Evolutionary conservation across 208 protist species (phyloP).

Genomic region (Acanthamoeba sp.): DNA sequence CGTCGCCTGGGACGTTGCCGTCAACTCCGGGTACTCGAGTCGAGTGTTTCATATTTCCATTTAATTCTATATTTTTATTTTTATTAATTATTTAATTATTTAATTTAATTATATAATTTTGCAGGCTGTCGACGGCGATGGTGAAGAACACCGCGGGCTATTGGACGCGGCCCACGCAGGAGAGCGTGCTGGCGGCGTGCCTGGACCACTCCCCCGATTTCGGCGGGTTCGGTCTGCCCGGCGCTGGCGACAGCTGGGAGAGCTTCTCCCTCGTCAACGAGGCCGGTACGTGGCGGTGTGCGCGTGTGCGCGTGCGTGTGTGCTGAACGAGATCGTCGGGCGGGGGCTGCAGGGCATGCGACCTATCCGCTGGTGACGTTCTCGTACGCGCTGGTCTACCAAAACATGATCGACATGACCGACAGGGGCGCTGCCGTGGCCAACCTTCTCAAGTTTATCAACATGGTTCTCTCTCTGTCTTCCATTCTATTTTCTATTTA

Average conservation of each 20-base stretch:
- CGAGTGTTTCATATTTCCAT: too few relatives aligned
- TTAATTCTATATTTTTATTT: too few relatives aligned
- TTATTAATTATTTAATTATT: too few relatives aligned
- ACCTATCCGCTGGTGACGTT: constrained; percentile 45
- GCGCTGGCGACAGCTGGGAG: neutral
- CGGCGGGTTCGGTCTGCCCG: neutral
- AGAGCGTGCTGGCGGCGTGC: neutral
- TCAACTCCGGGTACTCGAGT: neutral
- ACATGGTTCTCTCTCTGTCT: neutral
- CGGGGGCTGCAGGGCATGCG: constrained; percentile 7
- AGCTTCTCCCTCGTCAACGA: constrained; percentile 5
- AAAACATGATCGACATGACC: neutral
- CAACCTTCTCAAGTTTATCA: constrained; percentile 3
- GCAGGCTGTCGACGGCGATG: neutral
- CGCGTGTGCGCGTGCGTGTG: neutral
- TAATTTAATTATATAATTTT: too few relatives aligned
- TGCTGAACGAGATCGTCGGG: neutral
- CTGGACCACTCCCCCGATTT: constrained; percentile 13
- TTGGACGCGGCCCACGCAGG: neutral
- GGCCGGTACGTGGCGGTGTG: neutral
- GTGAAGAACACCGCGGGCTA: constrained; percentile 32
- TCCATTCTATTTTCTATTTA: neutral
- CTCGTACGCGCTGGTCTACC: neutral
- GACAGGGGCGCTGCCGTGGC: neutral
- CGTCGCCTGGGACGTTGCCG: neutral